phyloP scores from a whole-genome alignment of 768 basidiomycete species.

The Kwoniella botswanensis region DNA sequence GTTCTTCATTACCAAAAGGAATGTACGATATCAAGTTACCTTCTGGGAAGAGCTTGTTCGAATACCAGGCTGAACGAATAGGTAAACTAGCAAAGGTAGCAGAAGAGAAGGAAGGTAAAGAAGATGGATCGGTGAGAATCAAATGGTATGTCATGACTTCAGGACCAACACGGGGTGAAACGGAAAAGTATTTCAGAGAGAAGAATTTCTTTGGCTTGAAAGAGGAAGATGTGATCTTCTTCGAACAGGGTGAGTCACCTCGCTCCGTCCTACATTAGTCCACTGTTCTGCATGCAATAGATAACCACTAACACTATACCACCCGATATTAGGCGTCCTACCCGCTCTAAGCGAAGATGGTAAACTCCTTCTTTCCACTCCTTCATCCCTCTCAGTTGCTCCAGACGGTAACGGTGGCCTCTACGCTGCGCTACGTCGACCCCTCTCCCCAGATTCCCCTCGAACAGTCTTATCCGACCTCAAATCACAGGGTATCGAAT shows the following conservation, averaged over 20 bases:
- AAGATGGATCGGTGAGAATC: constrained; percentile 69
- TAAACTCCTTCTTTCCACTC: constrained; percentile 83
- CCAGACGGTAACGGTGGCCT: constrained; percentile 98
- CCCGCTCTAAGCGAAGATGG: constrained; percentile 94
- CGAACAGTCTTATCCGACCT: constrained; percentile 85
- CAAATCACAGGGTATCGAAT: constrained; percentile 72
- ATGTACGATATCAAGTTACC: constrained; percentile 97
- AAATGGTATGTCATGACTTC: constrained; percentile 99
- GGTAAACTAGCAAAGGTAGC: constrained; percentile 78
- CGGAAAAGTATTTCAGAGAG: constrained; percentile 79
- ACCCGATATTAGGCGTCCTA: constrained; percentile 71
- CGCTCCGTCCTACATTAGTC: no score
- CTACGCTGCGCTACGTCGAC: constrained; percentile 87
- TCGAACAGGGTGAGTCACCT: constrained; percentile 81
- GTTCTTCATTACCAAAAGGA: constrained; percentile 90
- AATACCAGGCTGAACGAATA: constrained; percentile 97
- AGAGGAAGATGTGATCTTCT: constrained; percentile 81
- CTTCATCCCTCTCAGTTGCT: constrained; percentile 83
- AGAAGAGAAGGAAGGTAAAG: constrained; percentile 60
- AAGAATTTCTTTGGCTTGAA: constrained; percentile 82
- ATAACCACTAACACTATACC: neutral
- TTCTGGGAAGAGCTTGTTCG: constrained; percentile 91
- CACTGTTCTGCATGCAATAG: neutral
- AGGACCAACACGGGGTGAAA: constrained; percentile 86
- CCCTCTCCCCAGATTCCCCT: constrained; percentile 64